Base-by-base conservation (phyloP, 192 early-diverging fungal species). In the Coemansia sp. region DNA sequence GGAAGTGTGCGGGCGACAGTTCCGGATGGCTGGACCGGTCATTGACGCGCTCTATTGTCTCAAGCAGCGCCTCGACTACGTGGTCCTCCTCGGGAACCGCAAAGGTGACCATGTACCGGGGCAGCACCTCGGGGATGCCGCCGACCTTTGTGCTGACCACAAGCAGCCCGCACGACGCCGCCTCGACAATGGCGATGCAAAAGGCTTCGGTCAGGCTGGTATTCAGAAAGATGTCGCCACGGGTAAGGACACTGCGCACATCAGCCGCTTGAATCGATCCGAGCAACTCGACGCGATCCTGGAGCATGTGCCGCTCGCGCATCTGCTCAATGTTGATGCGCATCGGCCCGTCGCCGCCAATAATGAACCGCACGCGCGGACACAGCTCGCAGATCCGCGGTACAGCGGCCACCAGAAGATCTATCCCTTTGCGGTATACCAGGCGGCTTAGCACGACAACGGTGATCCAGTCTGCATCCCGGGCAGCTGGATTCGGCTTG, bases 131-230 rank as follows among this genome's bases (percentile, higher is more conserved):
- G 14, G 97, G 95, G 6, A 99, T 89, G 0, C 97, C 97, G 36
- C 97, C 97, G 13, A 99, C 95, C 70, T 89, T 88, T 3, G 97
- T 99, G 69, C 89, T 93, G 7, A 99, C 97, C 9, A 99, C 97
- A 13, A 97, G 75, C 36, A 97, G 81, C 10, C 95, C 97, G 34
- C 93, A 95, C 46, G 91, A 91, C 6, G 95, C 97, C 6, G 97
- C 97, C 81, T 99, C 97, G 17, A 99, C 95, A 60, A 99, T 98
- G 6, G 93, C 95, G 50, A 97, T 99, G 70, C 97, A 97, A 68
- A 99, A 99, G 7, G 97, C 97, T 68, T 99, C 97, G 2, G 95
- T 99, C 74, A 98, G 83, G 43, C 93, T 94, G 29, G 97, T 97
- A 69, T 99, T 99, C 29, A 99, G 75, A 68, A 96, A 99, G 14